A percentile compares a stretch with the other conserved stretches of the same genome.
Conservation (phyloP, 169 alveolate genomes). For the Plasmodium chabaudi region DNA sequence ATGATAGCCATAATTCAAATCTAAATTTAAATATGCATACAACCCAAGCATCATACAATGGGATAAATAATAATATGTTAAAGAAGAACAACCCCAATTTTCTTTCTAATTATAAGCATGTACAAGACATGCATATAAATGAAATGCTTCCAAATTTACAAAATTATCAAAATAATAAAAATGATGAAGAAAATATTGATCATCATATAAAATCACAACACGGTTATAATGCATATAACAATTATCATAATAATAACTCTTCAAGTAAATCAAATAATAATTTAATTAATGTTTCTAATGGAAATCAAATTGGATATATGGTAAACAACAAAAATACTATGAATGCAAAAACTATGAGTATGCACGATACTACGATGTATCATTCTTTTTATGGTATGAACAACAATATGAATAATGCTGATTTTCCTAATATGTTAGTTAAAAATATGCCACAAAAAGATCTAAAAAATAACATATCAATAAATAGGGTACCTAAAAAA, state of each 20-base stretch:
- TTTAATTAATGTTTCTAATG: slow-evolving; percentile 1
- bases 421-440: slow-evolving; percentile 5
- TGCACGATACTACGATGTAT: slow-evolving; percentile 8
- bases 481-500: slow-evolving; percentile 4
- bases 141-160: slow-evolving; percentile 19
- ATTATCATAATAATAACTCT: slow-evolving; percentile 3
- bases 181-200: slow-evolving; percentile 25
- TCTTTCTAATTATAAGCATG: neutral
- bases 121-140: slow-evolving; percentile 25
- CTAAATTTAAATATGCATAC: slow-evolving; percentile 11
- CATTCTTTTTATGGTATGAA: slow-evolving; percentile 20
- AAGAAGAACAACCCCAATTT: neutral
- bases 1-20: slow-evolving; percentile 9
- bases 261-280: slow-evolving; percentile 1
- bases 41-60: neutral
- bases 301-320: neutral
- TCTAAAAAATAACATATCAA: neutral
- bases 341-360: slow-evolving; percentile 6
- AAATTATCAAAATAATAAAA: slow-evolving; percentile 6
- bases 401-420: slow-evolving; percentile 6
- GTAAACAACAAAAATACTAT: slow-evolving; percentile 9
- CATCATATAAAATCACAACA: slow-evolving; percentile 26
- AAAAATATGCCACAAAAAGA: slow-evolving; percentile 1
- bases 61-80: slow-evolving; percentile 12
- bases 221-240: slow-evolving; percentile 20